phyloP scores from a whole-genome alignment of 495 filamentous ascomycete genomes.

The Neurospora sp. region DNA sequence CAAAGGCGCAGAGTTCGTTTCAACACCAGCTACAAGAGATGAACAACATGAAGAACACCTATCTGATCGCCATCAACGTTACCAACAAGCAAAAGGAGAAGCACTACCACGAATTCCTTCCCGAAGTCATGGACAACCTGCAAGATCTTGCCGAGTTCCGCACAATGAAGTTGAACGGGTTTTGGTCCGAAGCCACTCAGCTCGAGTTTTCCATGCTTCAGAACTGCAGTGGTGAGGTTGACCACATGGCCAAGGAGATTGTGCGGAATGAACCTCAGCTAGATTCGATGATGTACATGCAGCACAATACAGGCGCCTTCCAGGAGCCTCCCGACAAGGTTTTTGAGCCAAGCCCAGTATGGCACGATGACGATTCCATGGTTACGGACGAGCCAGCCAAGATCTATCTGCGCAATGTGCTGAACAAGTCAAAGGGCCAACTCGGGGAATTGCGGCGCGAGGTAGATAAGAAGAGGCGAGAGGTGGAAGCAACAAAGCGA shows the following conservation, averaged over 20 bases:
- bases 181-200: conserved; percentile 72
- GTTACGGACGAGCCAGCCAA: conserved; percentile 74
- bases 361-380: conserved; percentile 88
- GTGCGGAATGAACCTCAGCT: conserved; percentile 77
- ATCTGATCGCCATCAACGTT: conserved; percentile 88
- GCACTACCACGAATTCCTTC: conserved; percentile 95
- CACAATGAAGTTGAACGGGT: conserved; percentile 65
- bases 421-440: conserved; percentile 80
- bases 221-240: conserved; percentile 58
- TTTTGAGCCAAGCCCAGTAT: conserved; percentile 94
- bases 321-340: conserved; percentile 72
- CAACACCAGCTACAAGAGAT: conserved; percentile 86
- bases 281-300: conserved; percentile 94
- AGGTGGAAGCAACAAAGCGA: conserved; percentile 66
- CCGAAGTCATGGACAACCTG: conserved; percentile 79
- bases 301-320: conserved; percentile 74
- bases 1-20: conserved; percentile 81
- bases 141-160: conserved; percentile 90
- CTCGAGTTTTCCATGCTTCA: conserved; percentile 68
- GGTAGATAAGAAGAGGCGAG: conserved; percentile 70
- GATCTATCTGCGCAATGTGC: conserved; percentile 80
- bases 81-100: conserved; percentile 94
- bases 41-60: conserved; percentile 97
- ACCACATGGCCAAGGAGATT: conserved; percentile 68
- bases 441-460: conserved; percentile 69